These are phyloP conservation scores for Marasmius sp. DNA, from an alignment of 1,284 basidiomycete species.

Conservation along the genomic window DNA sequence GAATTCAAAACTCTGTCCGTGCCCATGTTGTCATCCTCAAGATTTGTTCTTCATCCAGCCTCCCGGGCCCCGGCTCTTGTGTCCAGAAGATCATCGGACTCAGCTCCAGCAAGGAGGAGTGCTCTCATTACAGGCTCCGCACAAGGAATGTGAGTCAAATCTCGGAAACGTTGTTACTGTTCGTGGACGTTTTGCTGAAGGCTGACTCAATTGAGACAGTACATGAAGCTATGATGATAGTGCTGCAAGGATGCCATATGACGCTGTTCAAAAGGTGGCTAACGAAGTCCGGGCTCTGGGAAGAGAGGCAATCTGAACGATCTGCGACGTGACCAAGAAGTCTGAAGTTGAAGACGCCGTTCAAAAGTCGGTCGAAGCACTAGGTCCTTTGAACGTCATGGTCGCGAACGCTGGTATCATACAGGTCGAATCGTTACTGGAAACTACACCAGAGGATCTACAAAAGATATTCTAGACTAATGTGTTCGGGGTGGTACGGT, in stretches of 20 bases:
- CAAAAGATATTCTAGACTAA: constrained; percentile 10
- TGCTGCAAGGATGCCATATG: too few relatives aligned
- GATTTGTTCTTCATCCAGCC: too few relatives aligned
- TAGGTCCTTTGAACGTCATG: constrained; percentile 12
- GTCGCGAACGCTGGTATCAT: constrained; percentile 17
- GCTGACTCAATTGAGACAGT: constrained; percentile 5
- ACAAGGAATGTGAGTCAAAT: constrained; percentile 12
- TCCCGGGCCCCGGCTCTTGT: too few relatives aligned
- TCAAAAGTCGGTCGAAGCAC: too few relatives aligned
- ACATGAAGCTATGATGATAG: not conserved
- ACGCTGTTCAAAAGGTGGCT: constrained; percentile 3
- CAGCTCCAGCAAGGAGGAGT: not conserved
- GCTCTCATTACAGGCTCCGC: constrained; percentile 12
- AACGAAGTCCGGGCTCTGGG: constrained; percentile 11
- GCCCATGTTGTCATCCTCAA: too few relatives aligned
- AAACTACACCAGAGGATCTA: constrained; percentile 12
- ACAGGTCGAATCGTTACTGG: constrained; percentile 8
- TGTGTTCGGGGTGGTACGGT: constrained; percentile 11
- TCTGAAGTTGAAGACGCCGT: constrained; percentile 9
- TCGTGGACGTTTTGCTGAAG: constrained; percentile 4
- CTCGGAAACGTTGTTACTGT: too few relatives aligned
- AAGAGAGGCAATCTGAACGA: constrained; percentile 3
- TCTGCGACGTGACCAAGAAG: constrained; percentile 12
- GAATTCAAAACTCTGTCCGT: too few relatives aligned
- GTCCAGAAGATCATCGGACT: not conserved